Percentiles rank a stretch among this genome's conserved stretches.
Evolutionary conservation across 2,329 filamentous ascomycete genomes (phyloP).

Genomic region (Paramyrothecium sp.): DNA sequence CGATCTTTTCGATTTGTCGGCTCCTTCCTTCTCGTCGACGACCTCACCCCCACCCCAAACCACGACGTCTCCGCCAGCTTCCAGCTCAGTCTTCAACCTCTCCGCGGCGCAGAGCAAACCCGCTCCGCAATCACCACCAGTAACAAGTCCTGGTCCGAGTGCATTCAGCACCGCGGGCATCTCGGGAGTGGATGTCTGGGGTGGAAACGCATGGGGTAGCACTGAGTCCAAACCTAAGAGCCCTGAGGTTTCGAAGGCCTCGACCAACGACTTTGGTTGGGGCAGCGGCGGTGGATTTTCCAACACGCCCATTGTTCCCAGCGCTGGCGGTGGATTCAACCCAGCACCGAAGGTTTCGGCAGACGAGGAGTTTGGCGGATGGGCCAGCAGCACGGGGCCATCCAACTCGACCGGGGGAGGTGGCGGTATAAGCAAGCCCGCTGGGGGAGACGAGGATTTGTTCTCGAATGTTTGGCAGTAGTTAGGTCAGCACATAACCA

Average conservation of each 20-base stretch:
- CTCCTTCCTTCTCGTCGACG: conserved; percentile 35
- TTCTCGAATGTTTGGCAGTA: conserved; percentile 97
- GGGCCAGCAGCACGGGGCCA: conserved; percentile 69
- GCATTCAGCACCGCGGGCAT: conserved; percentile 37
- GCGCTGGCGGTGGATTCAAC: conserved; percentile 64
- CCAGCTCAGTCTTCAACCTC: conserved; percentile 78
- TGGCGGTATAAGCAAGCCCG: conserved; percentile 50
- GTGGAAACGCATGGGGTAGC: conserved; percentile 78
- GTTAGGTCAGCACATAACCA: conserved; percentile 2
- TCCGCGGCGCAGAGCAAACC: conserved; percentile 53
- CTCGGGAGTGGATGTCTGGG: conserved; percentile 74
- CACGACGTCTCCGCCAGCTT: conserved; percentile 36
- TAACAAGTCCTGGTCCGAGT: conserved; percentile 27
- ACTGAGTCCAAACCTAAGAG: conserved; percentile 48
- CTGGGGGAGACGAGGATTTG: conserved; percentile 73
- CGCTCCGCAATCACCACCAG: conserved; percentile 37
- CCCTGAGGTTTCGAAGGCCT: conserved; percentile 43
- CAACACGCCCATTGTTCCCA: conserved; percentile 59
- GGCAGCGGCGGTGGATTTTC: conserved; percentile 47
- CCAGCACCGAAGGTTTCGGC: conserved; percentile 69
- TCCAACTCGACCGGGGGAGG: conserved; percentile 35
- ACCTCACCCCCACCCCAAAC: conserved; percentile 37
- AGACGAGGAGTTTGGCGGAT: conserved; percentile 95
- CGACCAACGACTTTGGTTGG: conserved; percentile 63
- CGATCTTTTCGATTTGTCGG: conserved; percentile 78